A percentile compares a stretch with the other conserved stretches of the same genome.
phyloP scores from a whole-genome alignment of 2,329 filamentous ascomycete genomes.

The Fusarium compactum region DNA sequence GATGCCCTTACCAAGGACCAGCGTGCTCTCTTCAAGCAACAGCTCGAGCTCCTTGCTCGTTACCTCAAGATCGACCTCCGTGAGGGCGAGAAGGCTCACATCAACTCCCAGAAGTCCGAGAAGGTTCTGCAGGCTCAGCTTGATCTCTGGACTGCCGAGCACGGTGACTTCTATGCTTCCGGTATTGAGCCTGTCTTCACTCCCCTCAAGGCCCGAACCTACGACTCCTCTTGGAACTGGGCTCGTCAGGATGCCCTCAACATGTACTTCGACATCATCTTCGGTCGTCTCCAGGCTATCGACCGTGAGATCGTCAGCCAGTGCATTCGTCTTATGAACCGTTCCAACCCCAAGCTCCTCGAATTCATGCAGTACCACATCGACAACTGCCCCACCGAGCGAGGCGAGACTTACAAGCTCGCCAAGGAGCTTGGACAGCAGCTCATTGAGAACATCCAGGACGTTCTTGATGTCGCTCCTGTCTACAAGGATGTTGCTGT shows the following conservation, averaged over 20 bases:
- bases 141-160: conserved; percentile 94
- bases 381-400: conserved; percentile 96
- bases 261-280: conserved; percentile 99
- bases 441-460: conserved; percentile 97
- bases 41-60: conserved; percentile 92
- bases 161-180: conserved; percentile 94
- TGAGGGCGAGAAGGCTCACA: conserved; percentile 93
- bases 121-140: conserved; percentile 91
- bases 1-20: conserved; percentile 98
- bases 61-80: conserved; percentile 98
- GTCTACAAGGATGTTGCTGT: conserved; percentile 96
- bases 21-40: conserved; percentile 95
- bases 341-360: conserved; percentile 92
- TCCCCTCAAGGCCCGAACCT: conserved; percentile 91
- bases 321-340: conserved; percentile 99
- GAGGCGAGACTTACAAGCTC: conserved; percentile 97
- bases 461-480: conserved; percentile 84
- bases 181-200: conserved; percentile 97
- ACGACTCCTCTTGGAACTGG: conserved; percentile 99
- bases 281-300: conserved; percentile 90
- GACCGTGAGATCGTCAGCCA: conserved; percentile 98
- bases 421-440: conserved; percentile 93
- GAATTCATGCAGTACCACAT: conserved; percentile 99
- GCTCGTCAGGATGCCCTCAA: conserved; percentile 94
- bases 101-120: conserved; percentile 86